Evolutionary conservation across 2,329 filamentous ascomycete genomes (phyloP), one percentile per base, ranked within the genome.

Genomic region (Phoma sp.): DNA sequence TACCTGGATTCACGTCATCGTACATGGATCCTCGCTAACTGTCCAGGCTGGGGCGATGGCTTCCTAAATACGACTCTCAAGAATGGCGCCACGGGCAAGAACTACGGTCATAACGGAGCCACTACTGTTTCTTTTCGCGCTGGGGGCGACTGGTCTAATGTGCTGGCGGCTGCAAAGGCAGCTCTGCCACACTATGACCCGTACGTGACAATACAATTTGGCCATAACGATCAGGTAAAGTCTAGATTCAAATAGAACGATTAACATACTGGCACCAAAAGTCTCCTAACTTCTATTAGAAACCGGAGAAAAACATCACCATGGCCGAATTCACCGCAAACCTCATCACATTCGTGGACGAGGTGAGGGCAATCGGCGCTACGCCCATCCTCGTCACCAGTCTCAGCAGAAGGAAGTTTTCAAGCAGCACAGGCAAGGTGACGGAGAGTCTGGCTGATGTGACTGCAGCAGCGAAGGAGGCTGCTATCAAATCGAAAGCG

Each of bases 201-300:
- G 6, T 83, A 79, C 47, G 82, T 85, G 6, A 84, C 82, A 0
- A 83, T 86, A 13, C 75, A 74, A 73, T 86, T 86, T 53, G 84
- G 84, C 0, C 84, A 87, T 66, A 87, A 87, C 53, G 85, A 87
- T 63, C 84, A 83, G 61, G 77, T n/a, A 70, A 70, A 3, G 71
- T 18, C 18, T 18, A 18, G 18, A 18, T 18, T 18, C 18, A 18
- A 18, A 18, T 18, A 18, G 18, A 18, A 18, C 18, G 2, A 2
- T 18, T 18, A 18, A 18, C 18, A 18, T 18, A 18, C 18, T 18
- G 18, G 18, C 18, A 18, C 18, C 18, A 18, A 18, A 18, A 18
- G 18, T 18, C 18, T 18, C 18, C 18, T 18, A 18, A 18, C 18
- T 18, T 18, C 18, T 18, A 18, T 18, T 18, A 18, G 18, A 18